Evolutionary conservation across 768 basidiomycete genomes (phyloP).

Genomic region (Russula sp.): DNA sequence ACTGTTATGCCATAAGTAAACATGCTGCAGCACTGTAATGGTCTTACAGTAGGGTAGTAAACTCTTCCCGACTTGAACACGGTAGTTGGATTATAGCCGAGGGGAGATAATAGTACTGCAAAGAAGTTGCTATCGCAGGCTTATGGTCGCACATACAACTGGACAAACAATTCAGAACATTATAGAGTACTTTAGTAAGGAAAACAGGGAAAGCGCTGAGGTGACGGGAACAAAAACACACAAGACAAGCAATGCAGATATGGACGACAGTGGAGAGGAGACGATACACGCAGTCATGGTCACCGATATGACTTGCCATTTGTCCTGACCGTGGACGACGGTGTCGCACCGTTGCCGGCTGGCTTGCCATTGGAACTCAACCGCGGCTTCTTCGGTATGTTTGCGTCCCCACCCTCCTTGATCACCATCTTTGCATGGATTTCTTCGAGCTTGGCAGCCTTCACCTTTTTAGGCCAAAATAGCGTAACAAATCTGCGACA

Average conservation of each 20-base stretch:
- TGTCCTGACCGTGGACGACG: conserved; percentile 40
- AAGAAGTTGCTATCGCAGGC: conserved; percentile 6
- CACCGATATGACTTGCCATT: conserved; percentile 59
- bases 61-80: background rate
- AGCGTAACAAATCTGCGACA: conserved; percentile 75
- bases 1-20: background rate
- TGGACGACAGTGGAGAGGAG: background rate
- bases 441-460: conserved; percentile 86
- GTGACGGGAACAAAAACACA: conserved; percentile 2
- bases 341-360: conserved; percentile 33
- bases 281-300: conserved; percentile 20
- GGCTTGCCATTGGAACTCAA: conserved; percentile 39
- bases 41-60: background rate
- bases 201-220: background rate
- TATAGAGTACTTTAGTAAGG: conserved; percentile 16
- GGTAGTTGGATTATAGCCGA: background rate
- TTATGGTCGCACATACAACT: conserved; percentile 11
- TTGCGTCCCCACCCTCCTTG: conserved; percentile 59
- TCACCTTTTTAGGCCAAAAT: conserved; percentile 98
- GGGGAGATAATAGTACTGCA: background rate
- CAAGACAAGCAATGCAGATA: background rate
- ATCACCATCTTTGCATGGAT: conserved; percentile 96
- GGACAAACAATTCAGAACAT: background rate
- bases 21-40: background rate
- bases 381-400: conserved; percentile 52